These are phyloP conservation scores for Didymellaceae sp. DNA, from an alignment of 2,329 filamentous ascomycete genomes.

Conservation along the genomic window DNA sequence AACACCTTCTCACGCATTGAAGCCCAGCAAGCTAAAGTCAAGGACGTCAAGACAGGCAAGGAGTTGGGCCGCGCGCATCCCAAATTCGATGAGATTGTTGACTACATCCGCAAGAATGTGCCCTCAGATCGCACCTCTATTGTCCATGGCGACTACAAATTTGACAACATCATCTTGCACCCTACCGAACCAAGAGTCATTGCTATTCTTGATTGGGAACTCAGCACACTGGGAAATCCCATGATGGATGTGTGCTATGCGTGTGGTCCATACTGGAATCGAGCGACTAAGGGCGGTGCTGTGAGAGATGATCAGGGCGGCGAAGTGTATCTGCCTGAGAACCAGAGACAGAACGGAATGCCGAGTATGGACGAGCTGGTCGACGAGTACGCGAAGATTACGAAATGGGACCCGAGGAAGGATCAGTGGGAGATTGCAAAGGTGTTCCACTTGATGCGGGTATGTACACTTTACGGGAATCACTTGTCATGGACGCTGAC, in stretches of 20 bases:
- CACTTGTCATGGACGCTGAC: neutral
- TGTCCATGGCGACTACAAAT: conserved; percentile 96
- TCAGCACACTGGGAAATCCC: conserved; percentile 93
- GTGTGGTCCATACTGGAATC: conserved; percentile 56
- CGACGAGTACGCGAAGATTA: conserved; percentile 68
- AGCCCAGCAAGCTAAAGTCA: conserved; percentile 73
- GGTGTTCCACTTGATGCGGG: conserved; percentile 46
- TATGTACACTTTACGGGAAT: conserved; percentile 16
- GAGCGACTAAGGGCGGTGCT: conserved; percentile 27
- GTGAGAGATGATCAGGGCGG: conserved; percentile 49
- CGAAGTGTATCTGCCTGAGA: conserved; percentile 36
- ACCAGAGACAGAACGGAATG: conserved; percentile 65
- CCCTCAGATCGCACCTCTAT: conserved; percentile 79
- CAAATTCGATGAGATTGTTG: conserved; percentile 77
- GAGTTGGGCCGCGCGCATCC: conserved; percentile 74
- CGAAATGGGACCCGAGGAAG: conserved; percentile 71
- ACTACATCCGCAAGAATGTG: conserved; percentile 70
- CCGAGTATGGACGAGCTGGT: conserved; percentile 65
- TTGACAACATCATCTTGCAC: conserved; percentile 70
- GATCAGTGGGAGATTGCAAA: conserved; percentile 46
- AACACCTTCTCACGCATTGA: conserved; percentile 82
- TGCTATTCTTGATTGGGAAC: conserved; percentile 95
- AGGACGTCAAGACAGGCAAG: conserved; percentile 73
- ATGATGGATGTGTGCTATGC: conserved; percentile 88
- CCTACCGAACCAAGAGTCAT: conserved; percentile 85